Evolutionary conservation across 1,284 basidiomycete species (phyloP).

Genomic region (Pholiota adiposa): DNA sequence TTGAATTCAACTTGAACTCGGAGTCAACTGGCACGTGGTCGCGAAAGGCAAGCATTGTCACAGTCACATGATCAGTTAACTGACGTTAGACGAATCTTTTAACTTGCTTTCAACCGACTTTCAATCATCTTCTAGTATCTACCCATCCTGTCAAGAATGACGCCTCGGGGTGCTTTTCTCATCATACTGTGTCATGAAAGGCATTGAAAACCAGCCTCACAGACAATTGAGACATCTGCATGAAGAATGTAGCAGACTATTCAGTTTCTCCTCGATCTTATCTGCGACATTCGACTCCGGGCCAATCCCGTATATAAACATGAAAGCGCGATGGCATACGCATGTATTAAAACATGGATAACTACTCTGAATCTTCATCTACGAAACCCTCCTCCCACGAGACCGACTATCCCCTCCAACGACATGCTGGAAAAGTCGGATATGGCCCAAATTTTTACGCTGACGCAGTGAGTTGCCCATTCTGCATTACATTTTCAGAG

Average conservation of each 20-base stretch:
- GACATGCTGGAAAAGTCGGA: constrained; percentile 28
- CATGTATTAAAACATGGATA: neutral
- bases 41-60: constrained; percentile 4
- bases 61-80: constrained; percentile 2
- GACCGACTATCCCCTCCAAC: constrained; percentile 20
- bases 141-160: too few species aligned
- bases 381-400: neutral
- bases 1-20: constrained; percentile 7
- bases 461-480: constrained; percentile 15
- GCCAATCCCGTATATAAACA: neutral
- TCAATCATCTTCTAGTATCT: too few species aligned
- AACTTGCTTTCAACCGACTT: neutral
- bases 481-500: too few species aligned
- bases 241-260: too few species aligned
- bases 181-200: too few species aligned
- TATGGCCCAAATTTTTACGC: constrained; percentile 25
- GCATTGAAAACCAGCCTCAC: too few species aligned
- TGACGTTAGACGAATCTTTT: too few species aligned
- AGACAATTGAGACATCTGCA: too few species aligned
- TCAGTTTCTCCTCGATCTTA: neutral
- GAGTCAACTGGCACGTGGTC: constrained; percentile 15
- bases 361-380: neutral
- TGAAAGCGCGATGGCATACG: neutral
- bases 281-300: neutral
- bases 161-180: too few species aligned